Base-by-base conservation (phyloP, 495 filamentous ascomycete genomes). In the Penicillium soppii region DNA sequence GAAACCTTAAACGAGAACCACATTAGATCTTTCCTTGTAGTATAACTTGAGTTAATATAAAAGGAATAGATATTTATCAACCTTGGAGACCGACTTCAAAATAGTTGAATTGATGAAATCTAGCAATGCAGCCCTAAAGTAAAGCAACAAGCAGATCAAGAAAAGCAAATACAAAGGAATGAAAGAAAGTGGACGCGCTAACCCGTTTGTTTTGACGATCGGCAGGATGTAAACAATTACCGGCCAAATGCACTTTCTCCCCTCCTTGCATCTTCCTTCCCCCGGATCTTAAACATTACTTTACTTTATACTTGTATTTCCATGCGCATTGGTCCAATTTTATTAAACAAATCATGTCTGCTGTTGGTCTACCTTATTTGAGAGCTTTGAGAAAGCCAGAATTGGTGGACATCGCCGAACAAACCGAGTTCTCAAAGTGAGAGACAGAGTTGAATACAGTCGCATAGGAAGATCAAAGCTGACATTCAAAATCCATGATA, bases 321-420 rank as follows among this genome's bases (percentile, higher is more conserved):
- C 61, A 47, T 57, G 52, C 29, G 26, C 27, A 56, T 51, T 51
- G 40, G 17, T 47, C 43, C 19, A 17, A 50, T 43, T 44, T 32
- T 51, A 39, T 52, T 53, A 33, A 59, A 57, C 49, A 57, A 52
- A 76, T 62, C 47, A 86, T 87, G 82, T 77, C 67, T 52, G n/a
- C n/a, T n/a, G n/a, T n/a, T n/a, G 73, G 60, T 53, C 71, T 78
- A 39, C 82, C 84, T 57, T 97, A 86, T 85, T 79, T 97, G 59
- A 82, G 85, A 57, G 83, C 84, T 64, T 87, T 95, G 78, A 85
- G 86, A 71, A 97, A 97, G 74, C 74, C 74, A 50, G 89, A 92
- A 53, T 81, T 98, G 42, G 55, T 81, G 30, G 85, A 91, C 56
- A 76, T 95, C 38, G 89, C 89, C 41, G 76, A 88, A 37, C 70